Evolutionary conservation across 768 basidiomycete genomes (phyloP).

Genomic region (Mycena vitilis): DNA sequence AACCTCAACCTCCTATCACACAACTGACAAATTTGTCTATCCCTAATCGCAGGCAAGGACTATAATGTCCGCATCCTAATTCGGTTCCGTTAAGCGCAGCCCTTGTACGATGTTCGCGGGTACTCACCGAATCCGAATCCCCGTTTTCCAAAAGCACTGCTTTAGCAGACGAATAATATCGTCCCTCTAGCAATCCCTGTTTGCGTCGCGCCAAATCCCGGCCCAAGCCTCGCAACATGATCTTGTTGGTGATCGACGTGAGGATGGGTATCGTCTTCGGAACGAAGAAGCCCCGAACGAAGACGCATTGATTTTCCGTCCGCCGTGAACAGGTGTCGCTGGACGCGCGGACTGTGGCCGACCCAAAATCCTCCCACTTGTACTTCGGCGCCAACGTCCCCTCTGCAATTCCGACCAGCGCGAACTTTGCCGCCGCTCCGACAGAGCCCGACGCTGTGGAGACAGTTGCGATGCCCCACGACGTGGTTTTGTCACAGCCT

Average conservation of each 20-base stretch:
- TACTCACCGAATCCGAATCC: background rate
- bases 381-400: conserved; percentile 12
- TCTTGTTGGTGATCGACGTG: background rate
- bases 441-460: conserved; percentile 11
- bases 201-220: background rate
- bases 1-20: no score
- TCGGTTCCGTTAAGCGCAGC: background rate
- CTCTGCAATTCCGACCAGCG: conserved; percentile 7
- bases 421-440: conserved; percentile 19
- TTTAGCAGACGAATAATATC: background rate
- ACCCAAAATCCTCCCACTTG: conserved; percentile 22
- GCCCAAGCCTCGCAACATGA: conserved; percentile 48
- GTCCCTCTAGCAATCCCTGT: background rate
- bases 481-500: conserved; percentile 35
- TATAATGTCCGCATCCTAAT: background rate
- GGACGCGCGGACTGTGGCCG: conserved; percentile 10
- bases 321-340: background rate
- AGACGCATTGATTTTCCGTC: conserved; percentile 35
- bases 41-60: background rate
- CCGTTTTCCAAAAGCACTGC: background rate
- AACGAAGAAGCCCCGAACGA: conserved; percentile 20
- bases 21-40: background rate
- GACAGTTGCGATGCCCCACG: conserved; percentile 35
- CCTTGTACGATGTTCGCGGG: background rate
- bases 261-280: background rate